Conservation (phyloP, 345 rosid species). For the Arabis hirsuta region DNA sequence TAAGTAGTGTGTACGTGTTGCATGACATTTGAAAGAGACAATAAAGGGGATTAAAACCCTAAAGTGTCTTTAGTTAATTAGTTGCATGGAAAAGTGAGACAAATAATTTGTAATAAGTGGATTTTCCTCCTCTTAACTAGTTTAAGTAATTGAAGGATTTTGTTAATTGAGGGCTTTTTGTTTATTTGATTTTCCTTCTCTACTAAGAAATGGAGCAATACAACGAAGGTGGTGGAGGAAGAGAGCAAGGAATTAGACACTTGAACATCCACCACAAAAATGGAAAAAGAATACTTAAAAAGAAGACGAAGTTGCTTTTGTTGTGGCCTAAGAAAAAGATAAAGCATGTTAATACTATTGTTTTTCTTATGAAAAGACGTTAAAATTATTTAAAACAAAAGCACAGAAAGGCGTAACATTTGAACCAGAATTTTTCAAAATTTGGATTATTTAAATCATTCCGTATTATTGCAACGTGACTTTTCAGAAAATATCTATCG, state of each 20-base stretch:
- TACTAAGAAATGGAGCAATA: slow-evolving; percentile 49
- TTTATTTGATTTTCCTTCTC: slow-evolving; percentile 46
- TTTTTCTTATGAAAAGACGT: slow-evolving; percentile 19
- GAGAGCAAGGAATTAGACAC: slow-evolving; percentile 45
- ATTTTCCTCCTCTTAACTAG: not conserved
- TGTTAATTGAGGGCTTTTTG: slow-evolving; percentile 10
- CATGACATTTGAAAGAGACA: slow-evolving; percentile 3
- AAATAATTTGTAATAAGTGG: not conserved
- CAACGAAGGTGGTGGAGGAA: slow-evolving; percentile 38
- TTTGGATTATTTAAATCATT: slow-evolving; percentile 3
- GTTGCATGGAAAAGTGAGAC: slow-evolving; percentile 39
- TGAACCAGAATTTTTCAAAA: slow-evolving; percentile 34
- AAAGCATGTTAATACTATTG: slow-evolving; percentile 37
- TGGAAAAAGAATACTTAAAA: slow-evolving; percentile 38
- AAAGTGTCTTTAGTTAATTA: slow-evolving; percentile 37
- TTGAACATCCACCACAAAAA: slow-evolving; percentile 38
- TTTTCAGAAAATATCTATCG: not conserved
- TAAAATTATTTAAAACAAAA: slow-evolving; percentile 33
- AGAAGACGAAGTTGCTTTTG: slow-evolving; percentile 34
- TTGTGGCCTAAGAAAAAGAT: slow-evolving; percentile 42
- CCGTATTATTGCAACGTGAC: not conserved
- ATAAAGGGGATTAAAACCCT: not conserved
- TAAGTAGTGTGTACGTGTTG: slow-evolving; percentile 10
- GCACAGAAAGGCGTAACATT: slow-evolving; percentile 31
- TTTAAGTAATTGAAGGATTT: not conserved